Percentiles rank a stretch among this genome's conserved stretches.
Evolutionary conservation across 306 rosid genomes (phyloP).

Genomic region (Vigna radiata): DNA sequence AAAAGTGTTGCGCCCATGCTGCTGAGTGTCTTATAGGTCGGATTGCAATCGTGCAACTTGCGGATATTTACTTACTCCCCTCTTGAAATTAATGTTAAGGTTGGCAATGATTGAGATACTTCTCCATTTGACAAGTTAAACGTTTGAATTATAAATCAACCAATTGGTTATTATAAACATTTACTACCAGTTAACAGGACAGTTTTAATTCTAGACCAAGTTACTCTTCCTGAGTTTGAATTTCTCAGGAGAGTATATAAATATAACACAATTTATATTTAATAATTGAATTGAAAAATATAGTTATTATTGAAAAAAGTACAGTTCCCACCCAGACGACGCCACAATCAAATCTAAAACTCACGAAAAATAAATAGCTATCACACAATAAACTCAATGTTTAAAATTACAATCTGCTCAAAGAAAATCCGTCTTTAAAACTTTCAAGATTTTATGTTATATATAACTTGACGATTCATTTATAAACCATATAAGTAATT

Average conservation of each 20-base stretch:
- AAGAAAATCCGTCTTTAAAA: conserved; percentile 12
- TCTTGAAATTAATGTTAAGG: conserved; percentile 9
- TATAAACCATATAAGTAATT: background rate
- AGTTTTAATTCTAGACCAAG: conserved; percentile 29
- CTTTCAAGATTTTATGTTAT: conserved; percentile 6
- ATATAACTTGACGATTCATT: background rate
- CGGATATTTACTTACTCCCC: conserved; percentile 29
- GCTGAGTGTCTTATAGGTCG: conserved; percentile 47
- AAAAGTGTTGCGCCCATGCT: conserved; percentile 44
- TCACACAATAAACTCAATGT: background rate
- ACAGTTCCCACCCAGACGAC: conserved; percentile 8
- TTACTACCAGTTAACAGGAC: background rate
- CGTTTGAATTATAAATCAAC: conserved; percentile 15
- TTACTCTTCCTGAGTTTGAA: conserved; percentile 13
- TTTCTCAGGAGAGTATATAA: conserved; percentile 10
- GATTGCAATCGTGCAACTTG: conserved; percentile 40
- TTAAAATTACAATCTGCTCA: background rate
- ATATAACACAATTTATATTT: conserved; percentile 6
- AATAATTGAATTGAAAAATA: conserved; percentile 15
- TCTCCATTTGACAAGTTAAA: conserved; percentile 17
- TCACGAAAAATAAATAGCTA: background rate
- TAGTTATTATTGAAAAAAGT: conserved; percentile 3
- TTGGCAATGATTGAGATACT: conserved; percentile 25
- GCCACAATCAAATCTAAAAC: conserved; percentile 7
- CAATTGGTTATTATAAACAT: conserved; percentile 29